Conservation (phyloP, 2,329 filamentous ascomycete species). For the Colletotrichum brevisporum region DNA sequence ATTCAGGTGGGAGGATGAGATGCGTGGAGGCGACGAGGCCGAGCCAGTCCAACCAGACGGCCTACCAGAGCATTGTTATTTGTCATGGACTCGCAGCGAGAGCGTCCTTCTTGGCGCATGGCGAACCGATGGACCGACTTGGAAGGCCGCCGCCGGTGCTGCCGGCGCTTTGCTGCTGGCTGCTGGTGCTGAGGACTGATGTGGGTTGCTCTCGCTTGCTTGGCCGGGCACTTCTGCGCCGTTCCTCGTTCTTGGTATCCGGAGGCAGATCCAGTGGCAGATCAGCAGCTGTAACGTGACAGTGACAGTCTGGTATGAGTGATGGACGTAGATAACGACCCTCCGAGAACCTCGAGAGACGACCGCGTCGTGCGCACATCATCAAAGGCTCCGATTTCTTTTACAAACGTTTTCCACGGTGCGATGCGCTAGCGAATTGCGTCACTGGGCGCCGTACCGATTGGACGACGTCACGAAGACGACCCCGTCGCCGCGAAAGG, state of each 20-base stretch:
- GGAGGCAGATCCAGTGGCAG: neutral
- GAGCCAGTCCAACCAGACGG: neutral
- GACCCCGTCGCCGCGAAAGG: constrained; percentile 5
- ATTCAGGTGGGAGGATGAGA: too few species aligned
- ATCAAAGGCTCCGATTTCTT: neutral
- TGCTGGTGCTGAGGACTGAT: neutral
- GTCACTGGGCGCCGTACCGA: constrained; percentile 23
- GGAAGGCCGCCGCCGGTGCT: neutral
- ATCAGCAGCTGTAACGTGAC: neutral
- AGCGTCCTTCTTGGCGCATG: neutral
- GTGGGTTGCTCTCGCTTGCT: constrained; percentile 8
- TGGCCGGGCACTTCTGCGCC: constrained; percentile 28
- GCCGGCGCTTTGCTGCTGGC: neutral
- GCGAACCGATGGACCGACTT: constrained; percentile 29
- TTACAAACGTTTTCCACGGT: constrained; percentile 13
- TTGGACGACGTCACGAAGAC: constrained; percentile 9
- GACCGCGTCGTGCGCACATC: too few species aligned
- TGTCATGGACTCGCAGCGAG: constrained; percentile 4
- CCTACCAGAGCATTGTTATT: constrained; percentile 19
- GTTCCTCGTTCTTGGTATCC: constrained; percentile 18
- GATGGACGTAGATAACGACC: neutral
- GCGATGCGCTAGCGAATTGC: constrained; percentile 7
- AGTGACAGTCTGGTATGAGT: constrained; percentile 4
- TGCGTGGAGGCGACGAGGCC: neutral
- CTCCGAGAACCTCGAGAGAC: too few species aligned